Base-by-base conservation (phyloP, 2,329 filamentous ascomycete genomes). In the Pseudogymnoascus sp. region DNA sequence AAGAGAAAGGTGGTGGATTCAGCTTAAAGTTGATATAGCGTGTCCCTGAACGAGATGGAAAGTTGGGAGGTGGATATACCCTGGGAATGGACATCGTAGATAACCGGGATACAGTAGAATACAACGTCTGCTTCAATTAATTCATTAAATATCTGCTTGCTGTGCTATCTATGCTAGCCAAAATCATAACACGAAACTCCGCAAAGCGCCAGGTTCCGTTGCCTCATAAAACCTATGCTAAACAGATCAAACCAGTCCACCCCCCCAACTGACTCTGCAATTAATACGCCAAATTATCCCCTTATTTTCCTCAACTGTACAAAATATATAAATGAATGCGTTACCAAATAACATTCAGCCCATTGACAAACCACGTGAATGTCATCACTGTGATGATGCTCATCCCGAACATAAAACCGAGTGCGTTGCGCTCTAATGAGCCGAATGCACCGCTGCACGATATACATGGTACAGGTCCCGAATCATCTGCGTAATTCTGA, bases 1-100 rank as follows among this genome's bases (percentile, higher is more conserved):
- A 88, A 71, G 85, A 87, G 71, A 79, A 79, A 60, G 87, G 87
- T 3, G 88, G 84, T 35, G 85, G 87, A 7, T 89, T 85, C 75
- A 82, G 80, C 11, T 74, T 92, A 66, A 83, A 88, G 41, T 83
- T 92, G 77, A 80, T 84, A 3, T 75, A 65, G 60, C 59, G 28
- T 8, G 14, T 12, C n/a, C n/a, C 9, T 8, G 16, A 14, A 55
- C 6, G 12, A 35, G 38, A 40, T 60, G 12, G 58, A 25, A 31
- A 16, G 7, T 25, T 60, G 18, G 35, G 58, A 60, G 38, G 35
- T 60, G 33, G 58, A 60, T 60, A 60, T 60, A 60, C 58, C 58
- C 58, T 25, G 58, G 16, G 58, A 25, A 60, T 35, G 14, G 28
- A 55, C 49, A 55, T 21, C 16, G 49, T 33, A 33, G 25, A 55